Base-by-base conservation (phyloP, 2,329 filamentous ascomycete genomes). In the Arthrobotrys conoides region DNA sequence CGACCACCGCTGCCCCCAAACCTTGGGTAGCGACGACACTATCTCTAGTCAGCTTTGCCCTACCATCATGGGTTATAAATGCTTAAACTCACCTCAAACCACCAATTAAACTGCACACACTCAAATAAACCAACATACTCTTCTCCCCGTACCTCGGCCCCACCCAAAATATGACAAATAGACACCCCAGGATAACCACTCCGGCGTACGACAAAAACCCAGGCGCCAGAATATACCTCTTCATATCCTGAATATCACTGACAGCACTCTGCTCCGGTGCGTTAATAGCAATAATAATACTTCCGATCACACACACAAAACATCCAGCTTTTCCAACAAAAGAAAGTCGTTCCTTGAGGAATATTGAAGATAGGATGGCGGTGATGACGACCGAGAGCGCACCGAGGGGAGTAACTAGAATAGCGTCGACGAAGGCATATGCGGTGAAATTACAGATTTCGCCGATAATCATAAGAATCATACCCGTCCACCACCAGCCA, bases 391-490 rank as follows among this genome's bases (percentile, higher is more conserved):
- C 96, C 0, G 93, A 93, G 70, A 98, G 87, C 2, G 95, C 95
- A 80, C 95, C 95, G 68, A 98, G 87, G 3, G 95, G 94, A 0
- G 95, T 97, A 69, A 98, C 95, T 80, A 98, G 87, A 82, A 98
- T 97, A 78, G 95, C 95, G 84, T 98, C 96, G 80, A 96, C 96
- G 82, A 98, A 98, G 71, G 94, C 93, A 83, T 98, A 98, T 68
- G 96, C 96, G 83, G 95, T 93, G 84, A 98, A 97, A 85, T 99
- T 99, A 89, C 93, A 97, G 71, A 97, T 90, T 85, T 99, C 96
- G 81, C 96, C 96, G 51, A 98, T 82, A 82, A 98, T 97, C 96
- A 99, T 98, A 76, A 98, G 88, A 0, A 87, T 94, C 96, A 99
- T 98, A 82, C 96, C 96, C 0, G 87, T 85, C 96, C 96, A 99